Base-by-base conservation (phyloP, 352 stramenopile genomes). In the Globisporangium parvum region DNA sequence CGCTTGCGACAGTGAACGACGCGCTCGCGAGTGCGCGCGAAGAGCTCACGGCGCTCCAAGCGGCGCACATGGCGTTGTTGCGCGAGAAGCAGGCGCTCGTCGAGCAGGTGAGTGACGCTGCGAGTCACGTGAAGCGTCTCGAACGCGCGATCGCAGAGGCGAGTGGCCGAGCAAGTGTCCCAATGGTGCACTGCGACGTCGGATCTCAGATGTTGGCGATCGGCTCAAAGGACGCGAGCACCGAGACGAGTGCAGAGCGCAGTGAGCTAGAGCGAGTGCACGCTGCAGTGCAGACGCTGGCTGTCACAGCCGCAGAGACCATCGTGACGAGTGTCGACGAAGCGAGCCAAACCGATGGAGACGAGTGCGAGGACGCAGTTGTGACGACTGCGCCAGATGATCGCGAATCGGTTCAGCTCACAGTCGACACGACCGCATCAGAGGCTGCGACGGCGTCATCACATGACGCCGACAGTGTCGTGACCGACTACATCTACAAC, bases 1-100 rank as follows among this genome's bases (percentile, higher is more conserved):
- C 69, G 24, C 62, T 89, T 6, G 42, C 76, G 26, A 40, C 65
- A 23, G 59, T 80, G 3, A 88, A 77, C 40, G 51, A 54, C 11
- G 63, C 82, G 8, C 66, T 91, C 4, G 51, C 59, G 1, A 45
- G 51, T 5, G 67, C 75, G 21, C 65, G 77, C 51, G 50, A 69
- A 33, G 79, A 88, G 50, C 37, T 91, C n/a, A 42, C 65, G 51
- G 63, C 66, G 28, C 45, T 81, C 0, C 76, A 91, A 59, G 54
- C 67, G 2, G 51, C 57, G 12, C 67, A 87, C 44, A 59, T 73
- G 21, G 42, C 45, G 21, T 44, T 70, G 10, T 49, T 88, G 31
- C 71, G 66, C 41, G 71, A 86, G 44, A 88, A 88, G 42, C 65
- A 80, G 37, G 46, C 52, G 37, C 40, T 88, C 14, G 41, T 60